Percentiles rank a stretch among this genome's conserved stretches.
Conservation (phyloP, 176 grass and related monocot species). For the Cymbopogon citratus region DNA sequence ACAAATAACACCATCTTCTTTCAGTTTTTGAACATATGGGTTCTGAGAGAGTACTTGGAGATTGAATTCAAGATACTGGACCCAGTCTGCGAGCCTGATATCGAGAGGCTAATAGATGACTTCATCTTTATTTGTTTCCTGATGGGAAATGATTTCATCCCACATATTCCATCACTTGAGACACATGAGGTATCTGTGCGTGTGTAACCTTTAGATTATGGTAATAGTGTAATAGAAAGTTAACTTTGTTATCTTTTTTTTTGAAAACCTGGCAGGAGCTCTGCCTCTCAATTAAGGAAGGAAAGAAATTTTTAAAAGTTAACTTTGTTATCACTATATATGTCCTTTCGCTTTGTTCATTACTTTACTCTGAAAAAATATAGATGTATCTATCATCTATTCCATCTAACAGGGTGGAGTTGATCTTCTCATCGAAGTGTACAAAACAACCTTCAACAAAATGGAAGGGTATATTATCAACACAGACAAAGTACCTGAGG, state of each 20-base stretch:
- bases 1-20: background rate
- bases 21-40: slow-evolving; percentile 77
- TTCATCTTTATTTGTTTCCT: slow-evolving; percentile 83
- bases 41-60: slow-evolving; percentile 71
- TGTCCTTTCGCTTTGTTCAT: background rate
- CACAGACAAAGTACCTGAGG: slow-evolving; percentile 42
- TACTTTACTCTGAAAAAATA: background rate
- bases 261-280: too few relatives aligned
- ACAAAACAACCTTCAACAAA: slow-evolving; percentile 55
- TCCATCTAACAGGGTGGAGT: slow-evolving; percentile 26
- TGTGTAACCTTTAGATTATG: too few relatives aligned
- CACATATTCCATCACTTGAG: slow-evolving; percentile 59
- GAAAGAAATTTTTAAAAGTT: too few relatives aligned
- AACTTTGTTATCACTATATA: too few relatives aligned
- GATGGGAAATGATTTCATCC: slow-evolving; percentile 89
- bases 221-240: too few relatives aligned
- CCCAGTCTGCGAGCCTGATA: slow-evolving; percentile 26
- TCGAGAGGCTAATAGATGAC: slow-evolving; percentile 71
- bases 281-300: too few relatives aligned
- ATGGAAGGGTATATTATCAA: slow-evolving; percentile 60
- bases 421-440: slow-evolving; percentile 58
- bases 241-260: too few relatives aligned
- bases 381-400: background rate
- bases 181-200: slow-evolving; percentile 42
- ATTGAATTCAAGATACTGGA: slow-evolving; percentile 56